Conservation (phyloP, 2,329 filamentous ascomycete species). For the Colletotrichum cuscutae region DNA sequence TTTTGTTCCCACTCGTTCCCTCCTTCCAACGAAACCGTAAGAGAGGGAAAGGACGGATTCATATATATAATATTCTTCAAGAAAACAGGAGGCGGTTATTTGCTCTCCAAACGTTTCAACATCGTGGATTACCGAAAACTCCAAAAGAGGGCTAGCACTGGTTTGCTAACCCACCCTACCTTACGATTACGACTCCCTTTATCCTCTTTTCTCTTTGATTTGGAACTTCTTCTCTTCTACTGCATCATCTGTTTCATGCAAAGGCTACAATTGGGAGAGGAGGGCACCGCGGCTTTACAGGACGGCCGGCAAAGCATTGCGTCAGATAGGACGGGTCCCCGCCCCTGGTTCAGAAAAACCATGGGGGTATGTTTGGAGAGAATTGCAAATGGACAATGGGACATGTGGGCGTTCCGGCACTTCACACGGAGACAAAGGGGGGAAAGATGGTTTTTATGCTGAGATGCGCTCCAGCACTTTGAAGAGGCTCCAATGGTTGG, state of each 20-base stretch:
- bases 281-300: constrained; percentile 2
- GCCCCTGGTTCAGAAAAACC: too few species aligned
- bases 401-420: neutral
- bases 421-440: neutral
- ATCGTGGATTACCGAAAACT: neutral
- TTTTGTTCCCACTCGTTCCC: neutral
- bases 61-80: neutral
- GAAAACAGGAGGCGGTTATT: neutral
- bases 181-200: constrained; percentile 13
- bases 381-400: neutral
- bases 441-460: neutral
- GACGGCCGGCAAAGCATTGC: constrained; percentile 9
- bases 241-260: neutral
- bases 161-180: constrained; percentile 5
- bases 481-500: neutral
- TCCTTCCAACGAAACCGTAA: neutral
- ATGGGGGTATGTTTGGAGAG: neutral
- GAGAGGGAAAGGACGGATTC: neutral
- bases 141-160: constrained; percentile 12
- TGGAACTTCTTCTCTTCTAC: too few species aligned
- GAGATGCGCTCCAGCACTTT: neutral
- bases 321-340: neutral
- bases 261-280: neutral
- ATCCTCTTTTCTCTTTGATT: neutral
- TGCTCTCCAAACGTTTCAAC: neutral